Percentiles rank a stretch among this genome's conserved stretches.
Evolutionary conservation across 2,329 filamentous ascomycete genomes (phyloP).

Genomic region (Chaetomiaceae sp.): DNA sequence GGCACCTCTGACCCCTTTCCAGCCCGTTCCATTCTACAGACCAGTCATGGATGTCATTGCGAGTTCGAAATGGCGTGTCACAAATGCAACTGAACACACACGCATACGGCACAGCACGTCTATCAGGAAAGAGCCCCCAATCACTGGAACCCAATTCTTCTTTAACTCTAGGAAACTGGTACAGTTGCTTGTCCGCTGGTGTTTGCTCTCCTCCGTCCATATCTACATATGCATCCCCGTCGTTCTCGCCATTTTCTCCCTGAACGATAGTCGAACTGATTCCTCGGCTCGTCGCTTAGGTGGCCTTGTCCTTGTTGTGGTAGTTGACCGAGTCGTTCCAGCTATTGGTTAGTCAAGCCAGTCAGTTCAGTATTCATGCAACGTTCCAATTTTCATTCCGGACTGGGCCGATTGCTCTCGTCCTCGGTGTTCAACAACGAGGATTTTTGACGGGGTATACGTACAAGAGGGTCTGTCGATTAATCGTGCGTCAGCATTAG

Average conservation of each 20-base stretch:
- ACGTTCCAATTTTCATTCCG: too few species aligned
- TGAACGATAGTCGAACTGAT: not conserved
- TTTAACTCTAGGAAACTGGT: constrained; percentile 32
- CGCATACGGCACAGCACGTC: not conserved
- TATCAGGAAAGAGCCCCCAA: not conserved
- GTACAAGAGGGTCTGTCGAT: constrained; percentile 19
- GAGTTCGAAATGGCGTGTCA: not conserved
- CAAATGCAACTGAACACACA: not conserved
- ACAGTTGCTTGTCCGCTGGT: constrained; percentile 22
- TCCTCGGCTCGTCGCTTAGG: constrained; percentile 33
- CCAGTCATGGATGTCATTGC: not conserved
- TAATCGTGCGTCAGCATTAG: not conserved
- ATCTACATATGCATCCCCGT: not conserved
- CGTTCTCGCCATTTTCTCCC: not conserved
- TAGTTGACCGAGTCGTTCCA: constrained; percentile 97
- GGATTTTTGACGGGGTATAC: too few species aligned
- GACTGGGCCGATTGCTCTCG: too few species aligned
- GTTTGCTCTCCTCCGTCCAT: constrained; percentile 7
- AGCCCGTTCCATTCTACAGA: not conserved
- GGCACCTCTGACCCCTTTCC: not conserved
- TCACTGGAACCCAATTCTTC: constrained; percentile 11
- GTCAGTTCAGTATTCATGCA: not conserved
- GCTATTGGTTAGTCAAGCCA: constrained; percentile 48
- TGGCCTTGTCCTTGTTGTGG: constrained; percentile 82
- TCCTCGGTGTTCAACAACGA: too few species aligned